Evolutionary conservation across 345 rosid genomes (phyloP), one percentile per base, ranked within the genome.

Genomic region (Erodium maritimum): DNA sequence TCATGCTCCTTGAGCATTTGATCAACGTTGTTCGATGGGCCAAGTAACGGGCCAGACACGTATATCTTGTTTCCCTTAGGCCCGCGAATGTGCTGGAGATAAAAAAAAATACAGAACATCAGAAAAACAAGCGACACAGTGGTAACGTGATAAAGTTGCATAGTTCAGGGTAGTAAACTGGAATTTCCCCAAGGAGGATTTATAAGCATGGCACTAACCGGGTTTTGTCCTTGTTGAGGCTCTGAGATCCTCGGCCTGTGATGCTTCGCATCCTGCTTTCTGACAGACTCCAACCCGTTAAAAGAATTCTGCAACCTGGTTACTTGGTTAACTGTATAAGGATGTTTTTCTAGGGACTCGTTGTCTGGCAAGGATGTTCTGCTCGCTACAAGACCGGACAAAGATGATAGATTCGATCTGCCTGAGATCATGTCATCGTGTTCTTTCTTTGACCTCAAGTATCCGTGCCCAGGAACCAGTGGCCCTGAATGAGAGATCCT

Each of bases 1-100:
- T 93, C 94, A 5, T 85, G 95, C 56, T 93, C 99, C 78, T 79
- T 85, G n/a, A 89, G 82, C 94, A 93, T 80, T 53, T 86, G 91
- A 33, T 88, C 96, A 19, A 85, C 78, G 63, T 93, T 82, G 75
- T 81, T 76, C 20, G 96, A 78, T 34, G 85, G 77, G 62, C 71
- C 85, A 19, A 93, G 75, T 34, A 88, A 73, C 5, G 96, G 94
- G 68, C 99, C 96, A 2, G 99, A 93, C 55, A 85, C 71, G 57
- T 80, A 93, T 22, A 93, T 88, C 83, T 82, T 93, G 82, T 78
- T 77, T 59, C 82, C 86, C 67, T 71, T 80, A 0, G 77, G 24
- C 6, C 77, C 80, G 0, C 57, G 73, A 60, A 67, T 75, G 24
- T 71, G 75, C 96, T 85, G 80, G n/a, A 65, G 65, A 50, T 54